Base-by-base conservation (phyloP, 148 eudicot species). In the Chenopodium quinoa region DNA sequence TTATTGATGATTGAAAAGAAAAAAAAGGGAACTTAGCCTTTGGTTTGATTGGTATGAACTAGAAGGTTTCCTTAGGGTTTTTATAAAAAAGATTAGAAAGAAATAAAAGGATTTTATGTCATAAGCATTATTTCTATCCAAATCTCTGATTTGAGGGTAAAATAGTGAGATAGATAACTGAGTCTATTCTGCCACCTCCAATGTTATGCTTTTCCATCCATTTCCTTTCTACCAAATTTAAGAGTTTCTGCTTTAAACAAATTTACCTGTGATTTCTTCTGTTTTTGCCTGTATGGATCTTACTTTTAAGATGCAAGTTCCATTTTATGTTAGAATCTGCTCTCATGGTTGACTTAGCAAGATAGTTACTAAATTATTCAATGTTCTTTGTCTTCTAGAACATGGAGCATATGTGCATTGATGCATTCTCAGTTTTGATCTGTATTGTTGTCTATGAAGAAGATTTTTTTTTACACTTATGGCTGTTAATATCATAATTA, bases 401-500 rank as follows among this genome's bases (percentile, higher is more conserved):
- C n/a, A 34, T 54, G 40, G 9, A 32, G 48, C 46, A 4, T 69
- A 4, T 62, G 13, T 79, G 32, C 27, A 20, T 70, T 37, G 27
- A 22, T 79, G 32, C 19, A 20, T 70, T 58, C 29, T 27, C 58
- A 31, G 22, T 34, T 40, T 60, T 52, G 67, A 29, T 56, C 4
- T 46, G 69, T 47, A 40, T 8, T 9, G 50, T 60, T 62, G 13
- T 22, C 27, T 79, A 4, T 68, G 66, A 78, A 19, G 4, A 71
- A 48, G 27, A 12, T 78, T 73, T 37, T 46, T 20, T 60, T 37
- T 1, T 71, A 48, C 25, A 75, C 56, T 20, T 34, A 6, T 58
- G 63, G 22, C 27, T 12, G 13, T 4, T n/a, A 23, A 13, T 70
- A 58, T 66, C 74, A 40, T 76, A 66, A 75, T 82, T 67, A 81